Conservation (phyloP, 2,329 filamentous ascomycete species). For the Ophiostoma triangulosporum region DNA sequence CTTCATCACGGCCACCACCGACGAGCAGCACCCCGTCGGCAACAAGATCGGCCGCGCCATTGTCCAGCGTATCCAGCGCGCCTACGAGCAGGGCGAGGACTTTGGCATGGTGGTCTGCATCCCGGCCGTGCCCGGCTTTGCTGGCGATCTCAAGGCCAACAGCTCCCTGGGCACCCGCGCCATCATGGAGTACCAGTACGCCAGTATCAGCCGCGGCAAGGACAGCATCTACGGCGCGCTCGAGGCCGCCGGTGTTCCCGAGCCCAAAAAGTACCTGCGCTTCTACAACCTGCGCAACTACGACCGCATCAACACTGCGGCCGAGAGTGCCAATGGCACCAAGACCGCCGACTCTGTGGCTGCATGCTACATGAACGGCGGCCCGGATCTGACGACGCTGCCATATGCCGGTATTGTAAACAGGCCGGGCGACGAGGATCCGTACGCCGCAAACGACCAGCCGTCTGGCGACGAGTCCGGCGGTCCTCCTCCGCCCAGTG, state of each 20-base stretch:
- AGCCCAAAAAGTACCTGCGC: conserved; percentile 60
- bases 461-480: not conserved
- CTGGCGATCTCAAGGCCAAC: conserved; percentile 62
- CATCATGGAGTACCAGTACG: conserved; percentile 82
- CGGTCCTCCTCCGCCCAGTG: not conserved
- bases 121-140: conserved; percentile 69
- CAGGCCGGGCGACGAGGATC: conserved; percentile 12
- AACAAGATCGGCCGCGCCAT: conserved; percentile 72
- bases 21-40: conserved; percentile 55
- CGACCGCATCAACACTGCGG: conserved; percentile 65
- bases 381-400: conserved; percentile 49
- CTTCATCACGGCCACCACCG: conserved; percentile 70
- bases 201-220: conserved; percentile 63
- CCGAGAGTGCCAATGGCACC: conserved; percentile 46
- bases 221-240: conserved; percentile 65
- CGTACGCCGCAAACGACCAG: not conserved
- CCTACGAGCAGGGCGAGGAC: conserved; percentile 47
- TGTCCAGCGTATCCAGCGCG: conserved; percentile 62
- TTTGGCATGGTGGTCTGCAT: conserved; percentile 70
- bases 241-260: conserved; percentile 45
- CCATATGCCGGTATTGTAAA: conserved; percentile 35
- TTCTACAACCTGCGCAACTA: conserved; percentile 81
- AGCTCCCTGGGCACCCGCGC: conserved; percentile 63
- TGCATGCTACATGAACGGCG: conserved; percentile 70
- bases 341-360: conserved; percentile 56